Conservation (phyloP, 2,329 filamentous ascomycete species). For the Coniochaeta sp. region DNA sequence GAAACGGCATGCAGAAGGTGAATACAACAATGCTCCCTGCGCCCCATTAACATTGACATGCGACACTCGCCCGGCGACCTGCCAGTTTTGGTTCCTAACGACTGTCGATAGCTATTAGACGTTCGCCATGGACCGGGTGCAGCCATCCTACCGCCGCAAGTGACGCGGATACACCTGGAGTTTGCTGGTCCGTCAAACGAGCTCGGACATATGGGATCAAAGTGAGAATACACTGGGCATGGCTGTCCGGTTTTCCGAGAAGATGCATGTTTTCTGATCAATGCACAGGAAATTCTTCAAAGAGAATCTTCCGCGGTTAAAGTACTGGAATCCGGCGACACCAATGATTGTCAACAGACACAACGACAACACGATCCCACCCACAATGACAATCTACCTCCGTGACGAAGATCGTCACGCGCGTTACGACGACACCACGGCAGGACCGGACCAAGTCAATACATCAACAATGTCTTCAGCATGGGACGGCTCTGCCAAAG, state of each 20-base stretch:
- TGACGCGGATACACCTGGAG: conserved; percentile 68
- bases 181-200: conserved; percentile 59
- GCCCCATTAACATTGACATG: conserved; percentile 6
- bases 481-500: conserved; percentile 36
- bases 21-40: conserved; percentile 4
- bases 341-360: conserved; percentile 76
- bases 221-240: conserved; percentile 34
- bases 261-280: conserved; percentile 13
- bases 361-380: conserved; percentile 43
- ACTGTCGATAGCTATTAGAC: conserved; percentile 52
- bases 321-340: conserved; percentile 86
- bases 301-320: conserved; percentile 72
- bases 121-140: conserved; percentile 79
- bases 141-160: conserved; percentile 67
- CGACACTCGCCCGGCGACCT: conserved; percentile 8
- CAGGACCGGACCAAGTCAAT: not conserved
- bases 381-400: conserved; percentile 60
- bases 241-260: conserved; percentile 17
- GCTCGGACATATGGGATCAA: conserved; percentile 61
- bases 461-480: conserved; percentile 28
- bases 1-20: conserved; percentile 32
- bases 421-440: not conserved
- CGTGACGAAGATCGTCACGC: conserved; percentile 21
- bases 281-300: conserved; percentile 77
- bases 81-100: conserved; percentile 1